Evolutionary conservation across 495 filamentous ascomycete genomes (phyloP).

Genomic region (Aspergillus incahuasiensis): DNA sequence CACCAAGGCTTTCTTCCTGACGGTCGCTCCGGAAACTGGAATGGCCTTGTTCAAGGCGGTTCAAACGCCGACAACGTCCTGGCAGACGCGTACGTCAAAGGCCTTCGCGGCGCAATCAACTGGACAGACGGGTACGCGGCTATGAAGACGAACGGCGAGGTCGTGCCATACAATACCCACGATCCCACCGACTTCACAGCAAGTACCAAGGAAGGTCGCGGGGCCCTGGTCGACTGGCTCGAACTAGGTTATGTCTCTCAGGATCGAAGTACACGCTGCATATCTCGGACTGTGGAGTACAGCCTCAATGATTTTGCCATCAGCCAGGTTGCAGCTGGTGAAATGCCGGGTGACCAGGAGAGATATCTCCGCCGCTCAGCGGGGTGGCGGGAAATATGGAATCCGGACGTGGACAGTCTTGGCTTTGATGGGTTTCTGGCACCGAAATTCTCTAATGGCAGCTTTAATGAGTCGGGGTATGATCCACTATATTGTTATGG

Average conservation of each 20-base stretch:
- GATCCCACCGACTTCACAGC: conserved; percentile 51
- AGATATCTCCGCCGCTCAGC: conserved; percentile 56
- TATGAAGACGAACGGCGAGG: conserved; percentile 67
- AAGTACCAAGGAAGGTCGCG: conserved; percentile 63
- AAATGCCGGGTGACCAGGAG: conserved; percentile 47
- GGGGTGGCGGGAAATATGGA: conserved; percentile 66
- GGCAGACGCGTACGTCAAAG: conserved; percentile 34
- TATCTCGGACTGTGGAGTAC: conserved; percentile 69
- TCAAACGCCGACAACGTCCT: conserved; percentile 57
- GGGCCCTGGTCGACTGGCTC: conserved; percentile 63
- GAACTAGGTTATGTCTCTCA: conserved; percentile 64
- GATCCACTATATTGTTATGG: conserved; percentile 58
- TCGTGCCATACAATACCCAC: conserved; percentile 65
- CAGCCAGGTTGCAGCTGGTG: conserved; percentile 57
- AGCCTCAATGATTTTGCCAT: conserved; percentile 70
- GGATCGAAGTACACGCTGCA: conserved; percentile 62
- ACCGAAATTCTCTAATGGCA: conserved; percentile 48
- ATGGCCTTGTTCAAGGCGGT: conserved; percentile 67
- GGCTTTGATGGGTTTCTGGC: conserved; percentile 61
- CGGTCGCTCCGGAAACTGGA: conserved; percentile 56
- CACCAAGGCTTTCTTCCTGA: conserved; percentile 55
- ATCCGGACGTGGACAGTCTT: conserved; percentile 45
- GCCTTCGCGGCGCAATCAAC: conserved; percentile 49
- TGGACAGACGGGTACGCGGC: conserved; percentile 48
- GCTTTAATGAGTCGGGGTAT: conserved; percentile 47